Base-by-base conservation (phyloP, 345 rosid species). In the Anastatica hierochuntica region DNA sequence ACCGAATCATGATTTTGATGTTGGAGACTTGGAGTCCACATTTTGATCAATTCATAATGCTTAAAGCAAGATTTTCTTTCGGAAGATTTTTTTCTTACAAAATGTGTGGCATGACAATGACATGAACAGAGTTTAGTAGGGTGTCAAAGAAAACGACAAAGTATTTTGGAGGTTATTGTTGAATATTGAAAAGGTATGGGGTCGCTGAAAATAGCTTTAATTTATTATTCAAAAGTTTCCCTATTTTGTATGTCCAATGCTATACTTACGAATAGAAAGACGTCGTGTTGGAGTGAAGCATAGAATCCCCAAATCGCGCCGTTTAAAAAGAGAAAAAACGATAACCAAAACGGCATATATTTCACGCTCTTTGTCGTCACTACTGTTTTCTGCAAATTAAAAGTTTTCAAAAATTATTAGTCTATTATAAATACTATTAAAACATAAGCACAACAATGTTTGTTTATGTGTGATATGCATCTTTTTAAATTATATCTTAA, bases 311-410 rank as follows among this genome's bases (percentile, higher is more conserved):
- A 87, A 20, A 74, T 60, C 5, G 74, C 86, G 5, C 89, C 87
- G 26, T 87, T 87, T 58, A 83, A 53, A 62, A 79, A 77, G 9
- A 79, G 45, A 70, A 70, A 81, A 23, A 81, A 79, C 2, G 95
- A 81, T 17, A 86, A 75, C 26, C 77, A 56, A 64, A 86, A 83
- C 1, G 88, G 95, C 92, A 86, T 81, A 68, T 67, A 86, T 60
- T 76, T 75, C 11, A 83, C 92, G 21, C 92, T 86, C 60, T 67
- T 79, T 0, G 71, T 83, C 0, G 61, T 74, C 61, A 86, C 76
- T 61, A 86, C 88, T 19, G 81, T 81, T 83, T 66, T 83, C 92
- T 86, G 92, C 18, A 13, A 2, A 48, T 33, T 51, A 64, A 39
- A n/a, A n/a, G n/a, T n/a, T n/a, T n/a, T n/a, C n/a, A n/a, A n/a